Evolutionary conservation across 2,329 filamentous ascomycete genomes (phyloP), one percentile per base, ranked within the genome.

Genomic region (Fusarium staphyleae): DNA sequence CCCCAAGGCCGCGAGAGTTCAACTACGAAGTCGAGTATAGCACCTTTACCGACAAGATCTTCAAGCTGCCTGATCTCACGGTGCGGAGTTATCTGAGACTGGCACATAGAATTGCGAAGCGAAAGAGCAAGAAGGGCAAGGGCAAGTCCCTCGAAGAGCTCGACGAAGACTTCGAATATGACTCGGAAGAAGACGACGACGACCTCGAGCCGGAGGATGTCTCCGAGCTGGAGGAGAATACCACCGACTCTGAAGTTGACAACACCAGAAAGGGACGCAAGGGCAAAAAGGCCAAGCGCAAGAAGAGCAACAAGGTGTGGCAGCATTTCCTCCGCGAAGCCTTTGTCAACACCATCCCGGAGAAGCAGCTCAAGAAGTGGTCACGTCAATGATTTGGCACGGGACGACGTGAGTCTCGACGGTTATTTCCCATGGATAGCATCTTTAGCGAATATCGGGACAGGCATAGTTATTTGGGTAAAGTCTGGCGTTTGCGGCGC

Each of bases 1-100:
- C 81, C 57, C 83, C 86, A 2, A 75, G 83, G 60, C 84, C 87
- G 3, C 83, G 78, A 35, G 75, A 83, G 28, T 91, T 97, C 71
- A 70, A 79, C 13, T 98, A 85, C 68, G 82, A 96, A 69, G 78
- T 96, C 41, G 91, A 96, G 72, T 99, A 99, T 71, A 87, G 87
- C 70, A 98, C 93, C 0, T 87, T 85, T 48, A 82, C 87, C 16
- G 92, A 98, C 70, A 75, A 85, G 52, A 73, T 88, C 1, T 97
- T 93, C 70, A 82, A 84, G 55, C 74, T 97, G 65, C 79, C 84
- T 35, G 93, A 98, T 73, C 76, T 99, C 71, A 98, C 93, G 0
- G 89, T 97, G 45, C 81, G 84, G 57, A 96, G 86, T 70, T 89
- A 89, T 70, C 77, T 98, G 36, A 82, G 89, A 55, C 80, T 98